These are phyloP conservation scores for Tillandsia leiboldiana DNA, from an alignment of 176 grass and related monocot species.

Conservation along the genomic window DNA sequence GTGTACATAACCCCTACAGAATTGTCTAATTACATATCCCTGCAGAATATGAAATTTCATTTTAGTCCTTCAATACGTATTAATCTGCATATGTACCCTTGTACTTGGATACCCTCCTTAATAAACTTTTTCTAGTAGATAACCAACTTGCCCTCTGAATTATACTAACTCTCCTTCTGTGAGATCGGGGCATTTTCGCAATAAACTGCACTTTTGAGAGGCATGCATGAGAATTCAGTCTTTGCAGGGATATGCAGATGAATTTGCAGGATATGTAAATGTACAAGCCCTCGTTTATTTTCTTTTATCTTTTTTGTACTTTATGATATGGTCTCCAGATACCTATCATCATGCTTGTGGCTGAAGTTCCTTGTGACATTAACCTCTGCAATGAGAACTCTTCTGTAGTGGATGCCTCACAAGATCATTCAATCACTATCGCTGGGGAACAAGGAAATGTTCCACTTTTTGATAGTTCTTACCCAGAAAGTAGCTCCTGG, in stretches of 20 bases:
- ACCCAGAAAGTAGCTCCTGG: constrained; percentile 41
- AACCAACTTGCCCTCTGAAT: too few relatives aligned
- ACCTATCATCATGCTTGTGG: constrained; percentile 95
- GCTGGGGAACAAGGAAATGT: constrained; percentile 42
- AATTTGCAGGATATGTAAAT: too few relatives aligned
- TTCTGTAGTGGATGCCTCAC: constrained; percentile 57
- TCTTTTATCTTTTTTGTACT: constrained; percentile 24
- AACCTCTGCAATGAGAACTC: constrained; percentile 61
- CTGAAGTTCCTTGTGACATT: constrained; percentile 65
- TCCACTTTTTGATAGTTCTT: constrained; percentile 43
- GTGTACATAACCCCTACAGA: too few relatives aligned
- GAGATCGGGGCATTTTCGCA: too few relatives aligned
- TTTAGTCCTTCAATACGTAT: not conserved
- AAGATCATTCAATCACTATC: constrained; percentile 41
- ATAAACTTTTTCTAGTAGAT: constrained; percentile 8
- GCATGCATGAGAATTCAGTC: too few relatives aligned
- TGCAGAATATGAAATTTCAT: too few relatives aligned
- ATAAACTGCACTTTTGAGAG: too few relatives aligned
- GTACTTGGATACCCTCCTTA: not conserved
- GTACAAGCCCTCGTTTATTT: not conserved
- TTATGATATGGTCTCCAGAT: constrained; percentile 43
- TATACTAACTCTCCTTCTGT: too few relatives aligned
- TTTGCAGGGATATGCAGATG: too few relatives aligned
- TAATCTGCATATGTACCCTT: not conserved
- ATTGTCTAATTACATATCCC: too few relatives aligned